A percentile compares a stretch with the other conserved stretches of the same genome.
These are phyloP conservation scores for Fagopyrum homotropicum DNA, from an alignment of 148 eudicot genomes.

Conservation along the genomic window DNA sequence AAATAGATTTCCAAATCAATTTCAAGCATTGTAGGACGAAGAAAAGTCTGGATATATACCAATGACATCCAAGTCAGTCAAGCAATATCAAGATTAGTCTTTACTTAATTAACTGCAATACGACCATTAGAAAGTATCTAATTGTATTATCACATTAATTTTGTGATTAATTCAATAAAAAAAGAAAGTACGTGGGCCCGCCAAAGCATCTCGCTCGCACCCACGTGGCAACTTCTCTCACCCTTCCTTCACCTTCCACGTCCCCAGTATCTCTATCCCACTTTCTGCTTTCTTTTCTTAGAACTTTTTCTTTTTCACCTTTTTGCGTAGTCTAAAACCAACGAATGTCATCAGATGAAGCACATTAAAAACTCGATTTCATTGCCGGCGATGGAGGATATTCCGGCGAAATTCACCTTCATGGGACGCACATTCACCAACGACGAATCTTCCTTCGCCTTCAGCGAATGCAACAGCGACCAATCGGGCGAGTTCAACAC, in stretches of 20 bases:
- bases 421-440: constrained; percentile 17
- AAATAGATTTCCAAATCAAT: background rate
- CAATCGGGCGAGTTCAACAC: constrained; percentile 67
- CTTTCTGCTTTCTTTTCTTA: background rate
- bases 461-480: constrained; percentile 82
- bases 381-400: constrained; percentile 32
- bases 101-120: background rate
- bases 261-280: background rate
- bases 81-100: background rate
- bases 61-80: background rate
- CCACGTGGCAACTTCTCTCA: constrained; percentile 12
- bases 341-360: background rate
- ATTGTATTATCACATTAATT: too few relatives aligned
- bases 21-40: background rate
- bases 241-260: background rate
- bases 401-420: constrained; percentile 33
- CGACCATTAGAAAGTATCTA: too few relatives aligned
- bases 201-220: background rate
- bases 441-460: constrained; percentile 48
- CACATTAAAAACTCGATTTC: background rate
- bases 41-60: background rate
- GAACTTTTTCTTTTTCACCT: background rate
- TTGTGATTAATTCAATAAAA: too few relatives aligned
- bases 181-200: too few relatives aligned
- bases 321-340: background rate